Evolutionary conservation across 306 rosid species (phyloP), one percentile per base, ranked within the genome.

Genomic region (Hylodesmum podocarpum): DNA sequence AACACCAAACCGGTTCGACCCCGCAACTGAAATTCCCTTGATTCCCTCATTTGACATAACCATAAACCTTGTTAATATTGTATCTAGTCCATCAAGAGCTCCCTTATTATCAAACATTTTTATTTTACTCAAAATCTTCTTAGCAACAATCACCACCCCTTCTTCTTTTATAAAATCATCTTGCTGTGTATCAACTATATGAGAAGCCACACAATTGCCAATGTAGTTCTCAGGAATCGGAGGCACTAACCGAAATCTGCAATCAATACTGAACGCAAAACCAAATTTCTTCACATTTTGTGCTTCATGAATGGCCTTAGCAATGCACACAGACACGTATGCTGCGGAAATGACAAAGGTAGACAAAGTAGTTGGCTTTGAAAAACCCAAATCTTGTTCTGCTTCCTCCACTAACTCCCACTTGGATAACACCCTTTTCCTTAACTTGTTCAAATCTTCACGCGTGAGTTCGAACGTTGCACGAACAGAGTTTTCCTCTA

Each of bases 1-100:
- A 25, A 87, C 78, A 9, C 82, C 82, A 64, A 87, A 78, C 46
- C 84, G 24, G 21, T 79, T 74, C 39, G 84, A 85, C 18, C 91
- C 91, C 0, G 83, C 86, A 7, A 80, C 78, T 6, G 76, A 81
- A 1, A 85, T 36, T 2, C 7, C 16, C 33, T 50, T 54, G 2
- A 24, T 31, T 50, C 59, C 68, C 18, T 33, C 21, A 0, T 0
- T 9, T 0, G 9, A 3, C 83, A 61, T 13, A 0, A 37, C 6
- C 1, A 8, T 0, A 13, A 13, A 73, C 39, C 43, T 61, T 8
- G 27, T 5, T 4, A 69, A n/a, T 8, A 27, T 2, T 57, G 36
- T 14, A 0, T 57, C 64, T 14, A 57, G 1, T 57, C 78, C 75
- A 11, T 73, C 25, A 4, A 73, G 41, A 12, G 34, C 77, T 1